Percentiles rank a stretch among this genome's conserved stretches.
Evolutionary conservation across 1,139 yeast genomes (phyloP).

Genomic region (Geotrichum reessii): DNA sequence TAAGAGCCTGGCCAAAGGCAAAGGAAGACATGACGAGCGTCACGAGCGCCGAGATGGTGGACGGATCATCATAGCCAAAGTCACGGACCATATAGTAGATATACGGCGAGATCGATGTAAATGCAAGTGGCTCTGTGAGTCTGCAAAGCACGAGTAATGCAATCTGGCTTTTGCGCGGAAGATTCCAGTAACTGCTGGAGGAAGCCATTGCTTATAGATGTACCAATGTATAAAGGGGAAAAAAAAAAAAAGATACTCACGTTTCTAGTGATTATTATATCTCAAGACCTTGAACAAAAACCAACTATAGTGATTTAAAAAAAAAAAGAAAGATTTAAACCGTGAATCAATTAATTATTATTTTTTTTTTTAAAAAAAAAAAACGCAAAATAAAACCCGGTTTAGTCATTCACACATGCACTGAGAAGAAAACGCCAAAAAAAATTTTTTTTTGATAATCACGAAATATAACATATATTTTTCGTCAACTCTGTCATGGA

Average conservation of each 20-base stretch:
- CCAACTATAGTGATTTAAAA: too few species aligned
- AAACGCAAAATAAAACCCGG: neutral
- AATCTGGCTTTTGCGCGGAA: constrained; percentile 30
- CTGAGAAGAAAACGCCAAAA: too few species aligned
- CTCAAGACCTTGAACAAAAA: neutral
- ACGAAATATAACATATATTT: neutral
- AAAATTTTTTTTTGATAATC: neutral
- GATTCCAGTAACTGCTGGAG: constrained; percentile 23
- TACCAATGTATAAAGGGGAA: neutral
- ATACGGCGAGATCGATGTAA: constrained; percentile 57
- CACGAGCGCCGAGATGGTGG: constrained; percentile 46
- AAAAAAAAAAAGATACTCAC: neutral
- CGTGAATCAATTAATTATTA: too few species aligned
- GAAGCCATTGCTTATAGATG: constrained; percentile 20
- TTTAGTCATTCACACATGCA: neutral
- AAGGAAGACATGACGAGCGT: constrained; percentile 50
- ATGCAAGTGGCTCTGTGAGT: constrained; percentile 55
- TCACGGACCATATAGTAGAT: constrained; percentile 57
- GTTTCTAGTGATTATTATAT: neutral
- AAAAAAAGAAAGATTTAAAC: too few species aligned
- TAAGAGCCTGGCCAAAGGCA: constrained; percentile 49
- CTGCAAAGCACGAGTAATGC: constrained; percentile 34
- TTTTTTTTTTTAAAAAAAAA: too few species aligned
- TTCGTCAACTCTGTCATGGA: neutral
- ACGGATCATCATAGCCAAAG: constrained; percentile 48